phyloP scores from a whole-genome alignment of 306 rosid species.

The Sesbania bispinosa region DNA sequence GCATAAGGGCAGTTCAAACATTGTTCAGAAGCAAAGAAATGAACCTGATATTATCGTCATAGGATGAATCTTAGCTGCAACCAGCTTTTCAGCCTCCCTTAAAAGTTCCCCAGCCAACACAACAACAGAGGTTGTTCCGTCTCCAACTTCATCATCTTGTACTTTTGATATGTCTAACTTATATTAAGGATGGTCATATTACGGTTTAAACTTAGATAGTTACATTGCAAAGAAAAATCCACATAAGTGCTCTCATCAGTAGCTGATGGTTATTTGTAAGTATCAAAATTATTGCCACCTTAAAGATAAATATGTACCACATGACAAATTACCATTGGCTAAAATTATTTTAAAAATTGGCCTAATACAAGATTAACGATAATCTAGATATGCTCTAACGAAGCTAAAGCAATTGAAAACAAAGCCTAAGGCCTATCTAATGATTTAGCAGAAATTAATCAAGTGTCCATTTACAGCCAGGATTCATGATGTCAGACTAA shows the following conservation, averaged over 20 bases:
- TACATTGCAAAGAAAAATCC: not conserved
- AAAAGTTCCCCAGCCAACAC: conserved; percentile 96
- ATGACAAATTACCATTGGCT: too few relatives aligned
- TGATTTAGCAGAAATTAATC: not conserved
- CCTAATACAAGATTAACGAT: not conserved
- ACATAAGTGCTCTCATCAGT: not conserved
- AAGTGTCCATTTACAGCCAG: not conserved
- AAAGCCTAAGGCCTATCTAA: not conserved
- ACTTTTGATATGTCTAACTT: conserved; percentile 87
- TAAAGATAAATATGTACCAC: too few relatives aligned
- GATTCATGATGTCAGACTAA: not conserved
- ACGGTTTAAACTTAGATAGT: not conserved
- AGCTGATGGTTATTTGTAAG: not conserved
- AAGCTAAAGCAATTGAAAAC: not conserved
- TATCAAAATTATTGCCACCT: not conserved
- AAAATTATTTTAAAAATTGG: too few relatives aligned
- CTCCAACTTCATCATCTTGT: conserved; percentile 99
- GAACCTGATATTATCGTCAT: conserved; percentile 97
- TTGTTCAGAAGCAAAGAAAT: not conserved
- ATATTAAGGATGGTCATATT: conserved; percentile 45
- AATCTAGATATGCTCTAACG: not conserved
- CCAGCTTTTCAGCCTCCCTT: conserved; percentile 94
- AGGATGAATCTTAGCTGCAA: conserved; percentile 87
- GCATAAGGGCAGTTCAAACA: not conserved
- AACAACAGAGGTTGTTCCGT: conserved; percentile 98